These are phyloP conservation scores for Ganoderma lucidum DNA, from an alignment of 1,284 basidiomycete species.

Conservation along the genomic window DNA sequence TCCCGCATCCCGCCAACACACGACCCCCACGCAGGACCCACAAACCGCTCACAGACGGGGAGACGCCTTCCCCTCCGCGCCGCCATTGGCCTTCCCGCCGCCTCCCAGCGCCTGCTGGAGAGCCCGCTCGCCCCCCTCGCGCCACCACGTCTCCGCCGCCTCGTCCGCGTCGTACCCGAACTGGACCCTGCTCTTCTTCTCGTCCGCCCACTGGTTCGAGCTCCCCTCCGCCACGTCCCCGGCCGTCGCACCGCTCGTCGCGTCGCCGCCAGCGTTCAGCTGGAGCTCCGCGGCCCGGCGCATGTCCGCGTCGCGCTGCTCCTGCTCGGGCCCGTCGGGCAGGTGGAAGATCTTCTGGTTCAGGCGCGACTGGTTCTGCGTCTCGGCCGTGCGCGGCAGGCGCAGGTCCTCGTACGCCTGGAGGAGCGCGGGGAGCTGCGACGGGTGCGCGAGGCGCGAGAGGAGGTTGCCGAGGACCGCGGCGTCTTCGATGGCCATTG, in stretches of 20 bases:
- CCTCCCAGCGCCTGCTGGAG: slow-evolving; percentile 8
- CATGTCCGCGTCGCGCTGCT: slow-evolving; percentile 59
- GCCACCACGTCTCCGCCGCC: slow-evolving; percentile 59
- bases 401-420: slow-evolving; percentile 62
- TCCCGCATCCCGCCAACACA: too few relatives aligned
- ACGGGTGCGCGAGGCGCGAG: slow-evolving; percentile 50
- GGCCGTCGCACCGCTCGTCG: slow-evolving; percentile 19
- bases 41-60: not conserved
- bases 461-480: slow-evolving; percentile 68
- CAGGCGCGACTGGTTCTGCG: slow-evolving; percentile 55
- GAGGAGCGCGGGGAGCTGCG: slow-evolving; percentile 56
- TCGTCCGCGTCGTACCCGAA: slow-evolving; percentile 61
- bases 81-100: not conserved
- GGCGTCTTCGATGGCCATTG: slow-evolving; percentile 75
- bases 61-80: not conserved
- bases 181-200: slow-evolving; percentile 49
- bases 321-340: slow-evolving; percentile 60
- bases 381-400: slow-evolving; percentile 51
- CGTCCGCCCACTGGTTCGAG: slow-evolving; percentile 61
- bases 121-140: slow-evolving; percentile 38
- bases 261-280: slow-evolving; percentile 32
- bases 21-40: too few relatives aligned
- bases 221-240: slow-evolving; percentile 42
- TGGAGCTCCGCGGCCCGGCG: slow-evolving; percentile 53
- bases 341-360: slow-evolving; percentile 65